phyloP scores from a whole-genome alignment of 1,284 basidiomycete species.

The Phlebopus sp. region DNA sequence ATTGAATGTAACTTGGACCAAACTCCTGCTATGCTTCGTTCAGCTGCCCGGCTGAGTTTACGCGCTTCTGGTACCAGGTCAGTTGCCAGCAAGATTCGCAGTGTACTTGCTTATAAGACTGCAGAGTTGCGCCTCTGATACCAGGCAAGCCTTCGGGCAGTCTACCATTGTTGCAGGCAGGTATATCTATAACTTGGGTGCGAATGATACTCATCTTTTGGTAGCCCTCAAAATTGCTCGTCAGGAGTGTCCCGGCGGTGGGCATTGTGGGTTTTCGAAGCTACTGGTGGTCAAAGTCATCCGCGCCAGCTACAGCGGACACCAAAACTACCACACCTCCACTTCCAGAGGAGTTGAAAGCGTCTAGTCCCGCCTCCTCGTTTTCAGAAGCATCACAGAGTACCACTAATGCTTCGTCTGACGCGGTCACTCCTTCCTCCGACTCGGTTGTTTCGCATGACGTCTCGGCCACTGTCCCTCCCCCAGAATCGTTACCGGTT shows the following conservation, averaged over 20 bases:
- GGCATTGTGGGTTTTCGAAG: slow-evolving; percentile 19
- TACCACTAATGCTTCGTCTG: not conserved
- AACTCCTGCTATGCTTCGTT: slow-evolving; percentile 22
- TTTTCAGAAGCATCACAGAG: not conserved
- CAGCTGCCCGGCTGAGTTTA: slow-evolving; percentile 25
- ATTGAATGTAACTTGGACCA: slow-evolving; percentile 2
- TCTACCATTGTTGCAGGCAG: slow-evolving; percentile 21
- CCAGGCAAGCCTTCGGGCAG: slow-evolving; percentile 11
- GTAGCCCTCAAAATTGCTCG: slow-evolving; percentile 9
- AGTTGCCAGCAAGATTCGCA: not conserved
- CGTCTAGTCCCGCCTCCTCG: not conserved
- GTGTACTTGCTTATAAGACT: slow-evolving; percentile 12
- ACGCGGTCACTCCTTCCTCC: not conserved
- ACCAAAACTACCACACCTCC: not conserved
- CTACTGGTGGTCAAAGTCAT: slow-evolving; percentile 34
- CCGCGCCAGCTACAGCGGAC: not conserved
- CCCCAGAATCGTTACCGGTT: slow-evolving; percentile 8
- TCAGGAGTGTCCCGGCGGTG: slow-evolving; percentile 2
- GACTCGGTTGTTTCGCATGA: slow-evolving; percentile 4
- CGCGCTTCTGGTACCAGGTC: slow-evolving; percentile 26
- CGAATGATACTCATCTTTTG: slow-evolving; percentile 4
- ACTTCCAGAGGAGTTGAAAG: slow-evolving; percentile 5
- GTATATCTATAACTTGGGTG: slow-evolving; percentile 6
- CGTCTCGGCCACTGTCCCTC: slow-evolving; percentile 3
- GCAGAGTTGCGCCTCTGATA: slow-evolving; percentile 11